phyloP scores from a whole-genome alignment of 139 green algal genomes.

The Chlorella sp. region DNA sequence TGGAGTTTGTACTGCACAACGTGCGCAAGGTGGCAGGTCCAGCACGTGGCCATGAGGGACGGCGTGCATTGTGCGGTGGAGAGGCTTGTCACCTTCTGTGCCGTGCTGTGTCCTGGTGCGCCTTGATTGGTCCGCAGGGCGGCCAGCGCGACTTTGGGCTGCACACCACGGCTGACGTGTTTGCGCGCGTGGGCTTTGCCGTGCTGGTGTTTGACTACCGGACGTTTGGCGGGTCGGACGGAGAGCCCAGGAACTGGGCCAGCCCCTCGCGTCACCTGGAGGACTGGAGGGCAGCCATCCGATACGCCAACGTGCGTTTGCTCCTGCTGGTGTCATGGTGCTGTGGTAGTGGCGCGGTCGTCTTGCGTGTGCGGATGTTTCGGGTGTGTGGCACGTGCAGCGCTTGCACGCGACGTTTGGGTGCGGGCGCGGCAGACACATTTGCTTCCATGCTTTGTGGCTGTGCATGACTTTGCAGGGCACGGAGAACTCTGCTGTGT shows the following conservation, averaged over 20 bases:
- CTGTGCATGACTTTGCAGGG: background rate
- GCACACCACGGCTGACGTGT: conserved; percentile 28
- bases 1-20: background rate
- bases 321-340: no score
- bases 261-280: conserved; percentile 37
- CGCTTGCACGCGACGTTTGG: no score
- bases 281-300: conserved; percentile 40
- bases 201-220: conserved; percentile 54
- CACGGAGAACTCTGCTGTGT: background rate
- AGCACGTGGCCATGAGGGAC: no score
- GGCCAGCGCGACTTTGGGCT: conserved; percentile 48
- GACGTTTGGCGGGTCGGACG: conserved; percentile 45
- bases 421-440: no score
- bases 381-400: no score
- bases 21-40: no score
- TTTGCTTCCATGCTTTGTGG: conserved; percentile 8
- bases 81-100: no score
- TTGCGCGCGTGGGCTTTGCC: conserved; percentile 25
- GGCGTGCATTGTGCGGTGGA: no score
- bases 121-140: conserved; percentile 23
- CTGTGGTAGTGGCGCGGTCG: no score
- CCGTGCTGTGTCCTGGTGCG: no score
- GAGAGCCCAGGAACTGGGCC: conserved; percentile 40
- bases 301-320: no score
- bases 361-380: no score